Evolutionary conservation across 441 rosid genomes (phyloP), one percentile per base, ranked within the genome.

Genomic region (Populus hybrid): DNA sequence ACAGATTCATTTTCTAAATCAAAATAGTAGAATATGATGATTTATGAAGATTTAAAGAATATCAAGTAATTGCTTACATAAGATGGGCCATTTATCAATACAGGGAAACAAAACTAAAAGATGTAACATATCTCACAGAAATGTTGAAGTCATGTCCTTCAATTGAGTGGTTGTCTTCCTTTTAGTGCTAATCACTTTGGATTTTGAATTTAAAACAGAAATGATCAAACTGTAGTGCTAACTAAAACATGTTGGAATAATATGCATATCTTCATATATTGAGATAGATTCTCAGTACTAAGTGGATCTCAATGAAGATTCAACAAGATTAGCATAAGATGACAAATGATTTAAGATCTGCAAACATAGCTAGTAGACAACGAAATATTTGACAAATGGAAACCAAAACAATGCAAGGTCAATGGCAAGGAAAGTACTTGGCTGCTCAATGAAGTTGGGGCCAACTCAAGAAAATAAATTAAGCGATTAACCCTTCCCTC

Each of bases 371-470:
- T 4, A 42, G 38, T 23, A 32, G 77, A 70, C 50, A 70, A 64
- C 14, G 36, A 71, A 10, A 35, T 28, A 78, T 42, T 69, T 67
- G 71, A 83, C 72, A 38, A 75, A 38, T 78, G 71, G 80, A 18
- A 75, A 71, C 9, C 72, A 36, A 38, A 59, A 42, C 67, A 75
- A 78, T 78, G 40, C 38, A 76, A 66, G 32, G 82, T 70, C 82
- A 78, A 18, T 35, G 72, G 18, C 35, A 69, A 61, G 77, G 67
- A 57, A 75, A 79, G 79, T 23, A 63, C 81, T 72, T 72, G 78
- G 66, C 86, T 75, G 77, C 84, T 81, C 72, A 42, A 11, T 40
- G 64, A 70, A 61, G 21, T 61, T 75, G 67, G 46, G 36, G 82
- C 34, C 84, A 42, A 78, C 69, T 35, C 32, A 70, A 64, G 26